phyloP scores from a whole-genome alignment of 73 alveolate genomes.

The Paramecium sexaurelia region DNA sequence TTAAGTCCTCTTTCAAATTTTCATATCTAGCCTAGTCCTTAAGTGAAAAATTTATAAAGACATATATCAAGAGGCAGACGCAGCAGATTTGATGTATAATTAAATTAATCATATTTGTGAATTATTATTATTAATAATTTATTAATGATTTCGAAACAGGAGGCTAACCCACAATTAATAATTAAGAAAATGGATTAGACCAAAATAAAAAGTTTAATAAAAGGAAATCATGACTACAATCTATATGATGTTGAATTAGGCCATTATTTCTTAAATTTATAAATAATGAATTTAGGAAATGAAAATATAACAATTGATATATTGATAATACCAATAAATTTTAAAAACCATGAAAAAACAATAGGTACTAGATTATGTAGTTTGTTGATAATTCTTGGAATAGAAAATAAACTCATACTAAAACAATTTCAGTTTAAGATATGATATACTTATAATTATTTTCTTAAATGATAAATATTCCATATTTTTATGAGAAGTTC shows the following conservation, averaged over 20 bases:
- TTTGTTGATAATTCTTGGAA: slow-evolving; percentile 51
- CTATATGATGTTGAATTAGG: background rate
- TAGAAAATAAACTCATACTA: slow-evolving; percentile 89
- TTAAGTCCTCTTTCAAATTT: background rate
- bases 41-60: background rate
- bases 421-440: slow-evolving; percentile 90
- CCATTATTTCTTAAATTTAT: background rate
- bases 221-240: background rate
- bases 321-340: too few relatives aligned
- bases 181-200: background rate
- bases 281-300: background rate
- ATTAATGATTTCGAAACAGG: background rate
- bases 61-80: background rate
- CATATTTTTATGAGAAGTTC: slow-evolving; percentile 84
- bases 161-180: background rate
- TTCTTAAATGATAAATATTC: slow-evolving; percentile 88
- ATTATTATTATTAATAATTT: background rate
- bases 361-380: too few relatives aligned
- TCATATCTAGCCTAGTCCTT: background rate
- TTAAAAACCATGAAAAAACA: too few relatives aligned
- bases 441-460: slow-evolving; percentile 85
- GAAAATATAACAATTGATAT: too few relatives aligned
- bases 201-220: slow-evolving; percentile 7
- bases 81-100: background rate
- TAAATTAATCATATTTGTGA: background rate